Conservation (phyloP, 1,284 basidiomycete species). For the Tilletia setariae region DNA sequence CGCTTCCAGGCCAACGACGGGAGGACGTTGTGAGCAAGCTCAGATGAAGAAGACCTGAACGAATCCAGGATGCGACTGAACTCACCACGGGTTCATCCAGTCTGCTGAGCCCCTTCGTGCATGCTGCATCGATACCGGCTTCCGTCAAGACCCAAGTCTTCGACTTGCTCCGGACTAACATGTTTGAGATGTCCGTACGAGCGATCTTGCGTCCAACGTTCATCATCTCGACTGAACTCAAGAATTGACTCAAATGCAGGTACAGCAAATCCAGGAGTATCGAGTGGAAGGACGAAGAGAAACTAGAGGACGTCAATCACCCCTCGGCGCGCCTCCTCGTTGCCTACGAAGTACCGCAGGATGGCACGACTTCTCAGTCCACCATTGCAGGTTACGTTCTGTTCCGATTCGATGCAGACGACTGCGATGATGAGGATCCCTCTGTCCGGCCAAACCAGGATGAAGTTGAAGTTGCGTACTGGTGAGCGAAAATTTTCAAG, state of each 20-base stretch:
- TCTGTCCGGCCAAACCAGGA: background rate
- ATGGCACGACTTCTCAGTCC: background rate
- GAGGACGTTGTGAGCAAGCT: background rate
- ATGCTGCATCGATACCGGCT: background rate
- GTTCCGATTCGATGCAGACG: constrained; percentile 19
- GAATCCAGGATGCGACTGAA: background rate
- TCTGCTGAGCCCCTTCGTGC: background rate
- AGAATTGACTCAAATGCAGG: background rate
- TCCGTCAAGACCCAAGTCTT: background rate
- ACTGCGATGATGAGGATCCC: constrained; percentile 14
- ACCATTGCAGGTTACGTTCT: constrained; percentile 12
- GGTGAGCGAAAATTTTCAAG: too few species aligned
- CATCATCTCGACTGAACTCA: background rate
- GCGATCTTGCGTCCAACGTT: background rate
- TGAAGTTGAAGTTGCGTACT: constrained; percentile 15
- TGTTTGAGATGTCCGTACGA: constrained; percentile 15
- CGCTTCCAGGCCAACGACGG: background rate
- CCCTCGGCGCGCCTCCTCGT: background rate
- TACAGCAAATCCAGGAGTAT: constrained; percentile 6
- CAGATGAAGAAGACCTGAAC: background rate
- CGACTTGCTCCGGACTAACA: constrained; percentile 13
- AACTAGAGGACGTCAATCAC: constrained; percentile 14
- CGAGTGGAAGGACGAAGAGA: constrained; percentile 18
- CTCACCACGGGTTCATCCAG: background rate
- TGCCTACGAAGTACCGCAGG: background rate